Conservation (phyloP, 495 filamentous ascomycete species). For the Aspergillus biplanus region DNA sequence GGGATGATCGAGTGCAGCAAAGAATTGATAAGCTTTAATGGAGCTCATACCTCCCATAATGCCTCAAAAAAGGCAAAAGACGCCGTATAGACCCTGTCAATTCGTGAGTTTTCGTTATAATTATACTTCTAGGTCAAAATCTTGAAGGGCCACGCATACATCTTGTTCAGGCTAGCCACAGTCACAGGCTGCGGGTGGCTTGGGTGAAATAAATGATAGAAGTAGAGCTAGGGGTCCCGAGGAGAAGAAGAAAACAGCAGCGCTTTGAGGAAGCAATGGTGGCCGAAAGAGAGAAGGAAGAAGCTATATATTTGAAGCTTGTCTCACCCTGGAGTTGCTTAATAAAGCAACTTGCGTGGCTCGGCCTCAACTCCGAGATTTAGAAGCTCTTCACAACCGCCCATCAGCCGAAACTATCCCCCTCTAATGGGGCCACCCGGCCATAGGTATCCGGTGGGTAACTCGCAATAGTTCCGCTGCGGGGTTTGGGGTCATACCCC, state of each 20-base stretch:
- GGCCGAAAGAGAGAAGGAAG: background rate
- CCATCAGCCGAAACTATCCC: background rate
- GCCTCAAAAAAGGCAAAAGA: conserved; percentile 95
- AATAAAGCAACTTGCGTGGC: background rate
- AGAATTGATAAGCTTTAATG: background rate
- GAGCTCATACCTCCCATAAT: conserved; percentile 67
- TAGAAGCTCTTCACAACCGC: background rate
- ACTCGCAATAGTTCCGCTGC: conserved; percentile 18
- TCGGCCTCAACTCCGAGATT: conserved; percentile 19
- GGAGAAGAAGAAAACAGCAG: no score
- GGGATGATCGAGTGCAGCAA: background rate
- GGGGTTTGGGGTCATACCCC: conserved; percentile 1
- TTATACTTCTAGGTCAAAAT: background rate
- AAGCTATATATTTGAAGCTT: background rate
- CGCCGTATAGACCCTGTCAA: conserved; percentile 63
- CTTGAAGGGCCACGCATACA: conserved; percentile 3
- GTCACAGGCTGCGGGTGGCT: no score
- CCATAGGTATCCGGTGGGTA: background rate
- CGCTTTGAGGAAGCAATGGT: background rate
- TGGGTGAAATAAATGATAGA: no score
- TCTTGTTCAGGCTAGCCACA: background rate
- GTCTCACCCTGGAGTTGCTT: background rate
- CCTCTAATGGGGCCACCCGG: no score
- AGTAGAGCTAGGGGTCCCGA: no score
- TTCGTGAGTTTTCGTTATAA: background rate